Conservation (phyloP, 805 yeast species). For the Ascoidea rubescens region DNA sequence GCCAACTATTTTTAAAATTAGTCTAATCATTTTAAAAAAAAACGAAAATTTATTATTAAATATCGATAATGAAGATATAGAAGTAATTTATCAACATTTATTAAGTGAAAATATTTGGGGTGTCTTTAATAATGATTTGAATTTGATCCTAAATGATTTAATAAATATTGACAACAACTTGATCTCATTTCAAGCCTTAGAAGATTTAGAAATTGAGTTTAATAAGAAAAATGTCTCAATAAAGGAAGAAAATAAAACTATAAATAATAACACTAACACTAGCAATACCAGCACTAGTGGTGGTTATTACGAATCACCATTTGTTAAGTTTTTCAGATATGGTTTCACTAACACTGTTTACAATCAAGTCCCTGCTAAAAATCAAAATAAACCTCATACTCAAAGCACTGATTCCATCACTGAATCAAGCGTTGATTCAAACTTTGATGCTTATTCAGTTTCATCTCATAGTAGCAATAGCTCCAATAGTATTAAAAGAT, state of each 20-base stretch:
- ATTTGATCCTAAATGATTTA: slow-evolving; percentile 19
- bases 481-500: no score
- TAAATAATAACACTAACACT: neutral
- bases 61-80: slow-evolving; percentile 21
- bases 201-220: slow-evolving; percentile 4
- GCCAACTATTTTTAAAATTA: slow-evolving; percentile 38
- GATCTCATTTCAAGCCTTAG: slow-evolving; percentile 2
- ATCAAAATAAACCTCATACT: neutral
- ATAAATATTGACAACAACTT: slow-evolving; percentile 5
- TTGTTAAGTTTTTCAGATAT: slow-evolving; percentile 8
- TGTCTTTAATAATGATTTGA: slow-evolving; percentile 22
- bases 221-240: slow-evolving; percentile 1
- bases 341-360: slow-evolving; percentile 4
- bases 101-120: slow-evolving; percentile 29
- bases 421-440: neutral
- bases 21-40: slow-evolving; percentile 34
- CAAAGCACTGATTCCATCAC: neutral
- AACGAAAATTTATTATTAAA: slow-evolving; percentile 26
- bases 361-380: neutral
- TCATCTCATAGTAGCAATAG: neutral
- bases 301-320: slow-evolving; percentile 2
- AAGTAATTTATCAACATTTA: slow-evolving; percentile 24
- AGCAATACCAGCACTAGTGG: slow-evolving; percentile 1
- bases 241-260: slow-evolving; percentile 1
- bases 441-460: neutral